These are phyloP conservation scores for Fomitopsis schrenkii DNA, from an alignment of 1,284 basidiomycete genomes.

Conservation along the genomic window DNA sequence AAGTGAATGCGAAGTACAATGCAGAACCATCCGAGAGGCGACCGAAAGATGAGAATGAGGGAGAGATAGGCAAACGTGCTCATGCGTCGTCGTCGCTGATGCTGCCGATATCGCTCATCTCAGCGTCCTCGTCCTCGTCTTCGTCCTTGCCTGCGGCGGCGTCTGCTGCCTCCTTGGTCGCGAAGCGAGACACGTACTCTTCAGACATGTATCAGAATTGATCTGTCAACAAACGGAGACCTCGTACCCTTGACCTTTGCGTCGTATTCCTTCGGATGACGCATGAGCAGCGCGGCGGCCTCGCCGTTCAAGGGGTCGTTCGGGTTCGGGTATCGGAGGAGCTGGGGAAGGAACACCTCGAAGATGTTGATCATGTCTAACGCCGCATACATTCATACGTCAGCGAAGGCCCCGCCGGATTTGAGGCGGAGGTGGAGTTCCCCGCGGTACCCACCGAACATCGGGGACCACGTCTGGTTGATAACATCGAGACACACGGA, in stretches of 20 bases:
- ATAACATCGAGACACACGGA: conserved; percentile 97
- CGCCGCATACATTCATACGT: neutral
- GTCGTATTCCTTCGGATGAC: conserved; percentile 94
- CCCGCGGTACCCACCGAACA: conserved; percentile 73
- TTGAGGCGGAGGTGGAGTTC: neutral
- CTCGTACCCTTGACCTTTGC: conserved; percentile 76
- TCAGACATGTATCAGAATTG: neutral
- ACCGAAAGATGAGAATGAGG: neutral
- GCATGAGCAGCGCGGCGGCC: conserved; percentile 94
- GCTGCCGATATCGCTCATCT: conserved; percentile 92
- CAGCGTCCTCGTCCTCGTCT: conserved; percentile 77
- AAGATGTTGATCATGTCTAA: conserved; percentile 99
- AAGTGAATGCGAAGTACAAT: conserved; percentile 3
- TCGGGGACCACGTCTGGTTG: conserved; percentile 99
- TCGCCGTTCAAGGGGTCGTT: conserved; percentile 98
- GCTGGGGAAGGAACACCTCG: conserved; percentile 95
- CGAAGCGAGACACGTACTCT: conserved; percentile 87
- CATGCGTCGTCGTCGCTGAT: conserved; percentile 69
- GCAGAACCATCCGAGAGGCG: conserved; percentile 5
- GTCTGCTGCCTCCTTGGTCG: conserved; percentile 78
- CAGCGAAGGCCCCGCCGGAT: neutral
- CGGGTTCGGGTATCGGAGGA: conserved; percentile 96
- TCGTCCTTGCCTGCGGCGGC: conserved; percentile 54
- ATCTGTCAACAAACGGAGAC: neutral
- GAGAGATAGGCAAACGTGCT: neutral